Conservation (phyloP, 1,139 yeast species). For the Yamadazyma songkhlaensis region DNA sequence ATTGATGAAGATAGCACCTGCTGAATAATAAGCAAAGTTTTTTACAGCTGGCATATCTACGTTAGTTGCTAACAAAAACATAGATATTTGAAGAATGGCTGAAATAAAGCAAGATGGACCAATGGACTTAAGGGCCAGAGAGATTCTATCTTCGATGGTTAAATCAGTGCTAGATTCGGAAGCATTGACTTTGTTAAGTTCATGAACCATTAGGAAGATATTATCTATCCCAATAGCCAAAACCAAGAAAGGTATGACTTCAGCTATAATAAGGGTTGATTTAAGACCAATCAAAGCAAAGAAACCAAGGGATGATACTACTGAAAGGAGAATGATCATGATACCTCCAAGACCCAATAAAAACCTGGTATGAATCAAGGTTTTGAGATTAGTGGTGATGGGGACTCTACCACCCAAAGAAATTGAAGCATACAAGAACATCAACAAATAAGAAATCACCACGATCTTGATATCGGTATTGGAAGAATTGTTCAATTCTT, state of each 20-base stretch:
- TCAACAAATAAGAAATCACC: conserved; percentile 71
- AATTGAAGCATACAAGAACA: conserved; percentile 86
- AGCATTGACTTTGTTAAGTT: conserved; percentile 56
- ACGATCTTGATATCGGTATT: conserved; percentile 76
- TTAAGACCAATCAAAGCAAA: conserved; percentile 72
- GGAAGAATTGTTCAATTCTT: conserved; percentile 78
- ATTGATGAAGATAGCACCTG: conserved; percentile 79
- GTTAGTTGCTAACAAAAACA: conserved; percentile 73
- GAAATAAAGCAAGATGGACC: conserved; percentile 88
- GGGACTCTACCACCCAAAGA: conserved; percentile 66
- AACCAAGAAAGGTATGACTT: conserved; percentile 92
- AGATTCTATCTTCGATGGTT: conserved; percentile 44
- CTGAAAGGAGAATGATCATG: conserved; percentile 74
- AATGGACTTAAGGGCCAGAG: conserved; percentile 63
- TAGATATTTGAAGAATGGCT: conserved; percentile 69
- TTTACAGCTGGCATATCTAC: conserved; percentile 96
- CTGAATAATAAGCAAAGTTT: conserved; percentile 88
- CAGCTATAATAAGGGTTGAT: conserved; percentile 90
- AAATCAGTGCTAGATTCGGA: conserved; percentile 24
- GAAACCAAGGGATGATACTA: conserved; percentile 77
- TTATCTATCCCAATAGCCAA: conserved; percentile 95
- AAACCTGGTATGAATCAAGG: conserved; percentile 62
- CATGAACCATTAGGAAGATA: conserved; percentile 82
- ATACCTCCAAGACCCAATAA: conserved; percentile 81
- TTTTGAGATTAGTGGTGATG: conserved; percentile 18